A percentile compares a stretch with the other conserved stretches of the same genome.
Conservation (phyloP, 2,329 filamentous ascomycete species). For the Cladosporium sp. region DNA sequence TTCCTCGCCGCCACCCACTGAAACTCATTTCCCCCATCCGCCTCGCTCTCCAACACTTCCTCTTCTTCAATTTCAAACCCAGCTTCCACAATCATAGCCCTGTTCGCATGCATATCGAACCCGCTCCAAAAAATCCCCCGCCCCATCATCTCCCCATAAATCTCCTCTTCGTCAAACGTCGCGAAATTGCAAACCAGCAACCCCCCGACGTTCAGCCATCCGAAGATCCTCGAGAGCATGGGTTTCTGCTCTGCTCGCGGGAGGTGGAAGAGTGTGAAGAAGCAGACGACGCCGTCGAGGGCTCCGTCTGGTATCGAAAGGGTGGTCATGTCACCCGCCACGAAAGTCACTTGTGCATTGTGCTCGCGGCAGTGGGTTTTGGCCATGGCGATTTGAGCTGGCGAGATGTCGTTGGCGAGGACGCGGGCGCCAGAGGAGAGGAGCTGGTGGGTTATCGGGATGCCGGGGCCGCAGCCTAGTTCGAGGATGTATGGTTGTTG, state of each 20-base stretch:
- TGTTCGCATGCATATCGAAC: conserved; percentile 35
- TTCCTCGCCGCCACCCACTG: conserved; percentile 29
- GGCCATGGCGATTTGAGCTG: conserved; percentile 25
- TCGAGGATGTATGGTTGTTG: conserved; percentile 37
- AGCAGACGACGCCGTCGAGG: conserved; percentile 26
- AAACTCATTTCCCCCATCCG: conserved; percentile 30
- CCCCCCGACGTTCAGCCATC: conserved; percentile 28
- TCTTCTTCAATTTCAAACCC: conserved; percentile 36
- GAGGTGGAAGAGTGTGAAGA: conserved; percentile 32
- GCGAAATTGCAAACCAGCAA: conserved; percentile 28
- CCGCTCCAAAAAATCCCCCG: conserved; percentile 33
- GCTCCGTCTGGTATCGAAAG: conserved; percentile 23
- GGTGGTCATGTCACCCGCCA: conserved; percentile 27
- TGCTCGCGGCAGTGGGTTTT: conserved; percentile 24
- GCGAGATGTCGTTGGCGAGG: conserved; percentile 30
- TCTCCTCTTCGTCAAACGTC: conserved; percentile 28
- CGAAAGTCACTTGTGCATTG: conserved; percentile 14
- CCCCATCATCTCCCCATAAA: conserved; percentile 31
- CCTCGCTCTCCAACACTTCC: conserved; percentile 24
- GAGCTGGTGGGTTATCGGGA: conserved; percentile 34
- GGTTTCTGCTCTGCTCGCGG: conserved; percentile 27
- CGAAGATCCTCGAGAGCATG: conserved; percentile 25
- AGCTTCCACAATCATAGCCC: conserved; percentile 38
- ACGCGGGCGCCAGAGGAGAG: conserved; percentile 27
- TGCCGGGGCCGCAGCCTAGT: conserved; percentile 45